Conservation (phyloP, 2,329 filamentous ascomycete genomes). For the Keithomyces neogunnii region DNA sequence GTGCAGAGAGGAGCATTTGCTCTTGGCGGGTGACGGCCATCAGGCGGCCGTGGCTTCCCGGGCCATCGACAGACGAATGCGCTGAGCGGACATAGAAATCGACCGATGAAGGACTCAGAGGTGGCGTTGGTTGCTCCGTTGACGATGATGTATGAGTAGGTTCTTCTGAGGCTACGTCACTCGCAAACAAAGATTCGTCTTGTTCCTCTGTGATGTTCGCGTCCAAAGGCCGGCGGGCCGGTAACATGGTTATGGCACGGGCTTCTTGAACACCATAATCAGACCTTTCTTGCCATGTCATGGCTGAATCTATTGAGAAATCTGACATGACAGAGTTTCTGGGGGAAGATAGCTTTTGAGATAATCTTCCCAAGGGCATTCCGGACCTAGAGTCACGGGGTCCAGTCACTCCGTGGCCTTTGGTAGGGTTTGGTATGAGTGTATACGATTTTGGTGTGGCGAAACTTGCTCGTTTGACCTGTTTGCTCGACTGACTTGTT, state of each 20-base stretch:
- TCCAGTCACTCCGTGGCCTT: slow-evolving; percentile 5
- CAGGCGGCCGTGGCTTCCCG: slow-evolving; percentile 29
- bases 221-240: slow-evolving; percentile 18
- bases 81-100: slow-evolving; percentile 38
- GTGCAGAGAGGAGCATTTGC: slow-evolving; percentile 48
- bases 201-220: slow-evolving; percentile 7
- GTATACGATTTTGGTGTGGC: slow-evolving; percentile 33
- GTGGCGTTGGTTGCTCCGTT: slow-evolving; percentile 37
- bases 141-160: slow-evolving; percentile 12
- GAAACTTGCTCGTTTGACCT: slow-evolving; percentile 32
- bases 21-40: slow-evolving; percentile 52
- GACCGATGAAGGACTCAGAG: slow-evolving; percentile 42
- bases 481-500: slow-evolving; percentile 18
- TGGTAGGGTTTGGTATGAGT: slow-evolving; percentile 25
- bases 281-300: slow-evolving; percentile 22
- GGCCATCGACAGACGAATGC: slow-evolving; percentile 27
- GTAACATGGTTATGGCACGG: slow-evolving; percentile 28
- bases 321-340: slow-evolving; percentile 27
- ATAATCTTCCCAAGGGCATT: slow-evolving; percentile 16
- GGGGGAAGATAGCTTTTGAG: slow-evolving; percentile 15
- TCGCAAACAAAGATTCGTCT: background rate
- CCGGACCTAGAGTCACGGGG: slow-evolving; percentile 14
- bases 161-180: background rate
- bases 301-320: slow-evolving; percentile 26
- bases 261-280: slow-evolving; percentile 29